Percentiles rank a stretch among this genome's conserved stretches.
Conservation (phyloP, 2,329 filamentous ascomycete genomes). For the Beauveria australis region DNA sequence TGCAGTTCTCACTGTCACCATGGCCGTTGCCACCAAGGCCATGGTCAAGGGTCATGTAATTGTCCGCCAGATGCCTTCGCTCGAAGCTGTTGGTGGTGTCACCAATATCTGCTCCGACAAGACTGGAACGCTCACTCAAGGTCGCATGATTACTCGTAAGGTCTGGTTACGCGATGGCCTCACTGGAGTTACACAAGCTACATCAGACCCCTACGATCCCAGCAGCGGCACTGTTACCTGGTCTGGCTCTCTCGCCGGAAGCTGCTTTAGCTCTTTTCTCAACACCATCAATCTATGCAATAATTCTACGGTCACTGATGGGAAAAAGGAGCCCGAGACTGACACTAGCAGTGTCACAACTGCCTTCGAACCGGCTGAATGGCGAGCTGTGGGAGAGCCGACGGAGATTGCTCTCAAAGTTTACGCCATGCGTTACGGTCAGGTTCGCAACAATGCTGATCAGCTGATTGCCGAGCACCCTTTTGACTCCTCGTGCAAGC, state of each 20-base stretch:
- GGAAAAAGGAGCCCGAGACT: slow-evolving; percentile 36
- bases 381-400: slow-evolving; percentile 57
- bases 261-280: slow-evolving; percentile 38
- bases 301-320: slow-evolving; percentile 42
- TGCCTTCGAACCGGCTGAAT: slow-evolving; percentile 34
- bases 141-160: slow-evolving; percentile 58
- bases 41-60: slow-evolving; percentile 60
- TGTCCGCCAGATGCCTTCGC: slow-evolving; percentile 54
- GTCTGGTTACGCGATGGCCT: slow-evolving; percentile 51
- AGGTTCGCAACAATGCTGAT: slow-evolving; percentile 36
- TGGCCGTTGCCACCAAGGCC: slow-evolving; percentile 57
- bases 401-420: slow-evolving; percentile 70
- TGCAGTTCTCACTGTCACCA: slow-evolving; percentile 63
- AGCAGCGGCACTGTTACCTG: slow-evolving; percentile 44
- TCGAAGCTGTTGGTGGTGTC: slow-evolving; percentile 62
- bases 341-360: slow-evolving; percentile 41
- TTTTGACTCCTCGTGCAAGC: slow-evolving; percentile 66
- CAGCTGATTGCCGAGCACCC: slow-evolving; percentile 56
- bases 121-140: slow-evolving; percentile 58
- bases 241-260: slow-evolving; percentile 32
- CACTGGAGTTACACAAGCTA: slow-evolving; percentile 43
- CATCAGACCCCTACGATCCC: slow-evolving; percentile 53
- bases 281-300: slow-evolving; percentile 55
- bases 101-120: slow-evolving; percentile 65
- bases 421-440: slow-evolving; percentile 60